Conservation (phyloP, 1,139 yeast species). For the Pichia sp. region DNA sequence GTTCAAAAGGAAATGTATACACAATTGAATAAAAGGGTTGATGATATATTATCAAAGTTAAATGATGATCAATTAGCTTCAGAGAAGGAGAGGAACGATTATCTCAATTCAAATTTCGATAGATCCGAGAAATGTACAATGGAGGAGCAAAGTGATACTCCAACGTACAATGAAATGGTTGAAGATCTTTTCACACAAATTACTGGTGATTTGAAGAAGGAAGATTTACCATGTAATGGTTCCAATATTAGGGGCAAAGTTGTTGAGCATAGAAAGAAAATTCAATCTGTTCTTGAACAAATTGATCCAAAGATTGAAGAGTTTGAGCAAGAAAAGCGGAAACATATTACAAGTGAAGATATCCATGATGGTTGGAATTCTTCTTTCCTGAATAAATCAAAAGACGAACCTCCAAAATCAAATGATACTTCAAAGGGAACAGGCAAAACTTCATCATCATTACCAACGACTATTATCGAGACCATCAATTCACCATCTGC, state of each 20-base stretch:
- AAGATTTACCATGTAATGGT: slow-evolving; percentile 38
- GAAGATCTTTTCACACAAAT: slow-evolving; percentile 77
- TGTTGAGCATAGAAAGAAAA: slow-evolving; percentile 58
- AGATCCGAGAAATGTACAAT: slow-evolving; percentile 44
- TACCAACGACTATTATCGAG: slow-evolving; percentile 31
- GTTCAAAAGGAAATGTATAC: slow-evolving; percentile 73
- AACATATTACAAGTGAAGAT: slow-evolving; percentile 83
- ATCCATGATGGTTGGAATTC: slow-evolving; percentile 91
- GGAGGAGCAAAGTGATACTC: slow-evolving; percentile 51
- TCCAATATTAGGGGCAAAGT: slow-evolving; percentile 37
- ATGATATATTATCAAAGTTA: slow-evolving; percentile 42
- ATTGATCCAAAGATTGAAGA: slow-evolving; percentile 57
- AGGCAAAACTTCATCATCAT: no score
- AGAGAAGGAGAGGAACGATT: slow-evolving; percentile 35
- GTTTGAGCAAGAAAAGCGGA: slow-evolving; percentile 61
- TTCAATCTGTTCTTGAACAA: slow-evolving; percentile 53
- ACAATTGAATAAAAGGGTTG: slow-evolving; percentile 66
- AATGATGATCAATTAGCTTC: slow-evolving; percentile 38
- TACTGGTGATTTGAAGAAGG: slow-evolving; percentile 49
- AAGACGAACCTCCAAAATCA: slow-evolving; percentile 21
- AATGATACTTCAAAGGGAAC: slow-evolving; percentile 7
- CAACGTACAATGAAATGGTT: slow-evolving; percentile 87
- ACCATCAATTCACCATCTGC: slow-evolving; percentile 30
- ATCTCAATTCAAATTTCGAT: slow-evolving; percentile 47
- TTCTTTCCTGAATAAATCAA: slow-evolving; percentile 60